These are phyloP conservation scores for Zygoascus bituminiphila DNA, from an alignment of 805 yeast genomes.

Conservation along the genomic window DNA sequence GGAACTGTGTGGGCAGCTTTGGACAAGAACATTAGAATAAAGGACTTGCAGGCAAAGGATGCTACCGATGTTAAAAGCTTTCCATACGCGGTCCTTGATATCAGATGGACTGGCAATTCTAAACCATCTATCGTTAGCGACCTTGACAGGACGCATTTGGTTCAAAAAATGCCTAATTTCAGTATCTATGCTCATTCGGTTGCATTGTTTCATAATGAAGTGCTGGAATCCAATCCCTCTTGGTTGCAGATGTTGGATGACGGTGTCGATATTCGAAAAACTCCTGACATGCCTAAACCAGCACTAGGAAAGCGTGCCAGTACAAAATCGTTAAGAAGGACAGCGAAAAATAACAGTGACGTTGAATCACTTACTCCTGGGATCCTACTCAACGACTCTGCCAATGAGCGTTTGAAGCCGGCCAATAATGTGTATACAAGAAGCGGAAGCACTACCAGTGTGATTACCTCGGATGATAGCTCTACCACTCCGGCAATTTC, in stretches of 20 bases:
- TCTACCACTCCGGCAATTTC: neutral
- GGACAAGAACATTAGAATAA: constrained; percentile 23
- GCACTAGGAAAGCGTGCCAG: neutral
- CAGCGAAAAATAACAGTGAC: neutral
- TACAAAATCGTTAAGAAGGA: neutral
- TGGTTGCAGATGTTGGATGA: constrained; percentile 34
- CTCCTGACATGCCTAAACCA: constrained; percentile 27
- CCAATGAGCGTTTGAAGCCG: neutral
- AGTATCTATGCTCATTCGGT: constrained; percentile 32
- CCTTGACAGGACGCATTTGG: constrained; percentile 40
- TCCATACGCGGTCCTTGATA: constrained; percentile 43
- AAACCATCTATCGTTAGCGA: constrained; percentile 33
- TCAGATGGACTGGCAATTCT: constrained; percentile 35
- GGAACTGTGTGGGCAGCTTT: constrained; percentile 31
- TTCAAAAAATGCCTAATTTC: constrained; percentile 38
- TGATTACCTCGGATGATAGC: neutral
- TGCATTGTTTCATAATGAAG: constrained; percentile 25
- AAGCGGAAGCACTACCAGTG: neutral
- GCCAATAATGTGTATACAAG: neutral
- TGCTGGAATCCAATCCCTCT: constrained; percentile 29
- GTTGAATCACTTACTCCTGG: constrained; percentile 8
- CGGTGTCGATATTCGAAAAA: constrained; percentile 38
- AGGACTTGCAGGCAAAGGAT: constrained; percentile 3
- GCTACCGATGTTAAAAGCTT: constrained; percentile 22
- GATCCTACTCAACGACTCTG: constrained; percentile 17